Conservation (phyloP, 805 yeast genomes). For the Kodamaea restingae region DNA sequence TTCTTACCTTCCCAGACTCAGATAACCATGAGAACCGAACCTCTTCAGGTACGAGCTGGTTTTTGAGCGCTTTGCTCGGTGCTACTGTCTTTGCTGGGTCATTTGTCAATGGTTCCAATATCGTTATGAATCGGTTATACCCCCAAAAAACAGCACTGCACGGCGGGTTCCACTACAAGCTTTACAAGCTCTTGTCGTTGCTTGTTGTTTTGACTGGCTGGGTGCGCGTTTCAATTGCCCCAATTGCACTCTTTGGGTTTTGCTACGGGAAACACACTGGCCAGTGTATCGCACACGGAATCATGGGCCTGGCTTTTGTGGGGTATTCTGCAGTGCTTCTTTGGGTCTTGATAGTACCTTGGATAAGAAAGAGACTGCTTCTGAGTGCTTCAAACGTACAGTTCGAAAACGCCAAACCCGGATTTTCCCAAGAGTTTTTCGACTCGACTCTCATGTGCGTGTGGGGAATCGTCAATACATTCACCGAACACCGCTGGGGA, state of each 20-base stretch:
- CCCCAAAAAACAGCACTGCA: constrained; percentile 30
- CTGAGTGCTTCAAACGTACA: neutral
- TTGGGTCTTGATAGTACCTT: constrained; percentile 65
- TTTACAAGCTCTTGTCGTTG: constrained; percentile 45
- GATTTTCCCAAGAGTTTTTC: constrained; percentile 71
- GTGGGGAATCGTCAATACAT: constrained; percentile 94
- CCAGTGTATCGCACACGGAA: constrained; percentile 95
- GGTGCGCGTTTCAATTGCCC: constrained; percentile 76
- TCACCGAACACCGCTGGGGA: constrained; percentile 97
- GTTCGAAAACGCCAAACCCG: constrained; percentile 11
- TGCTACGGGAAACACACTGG: constrained; percentile 83
- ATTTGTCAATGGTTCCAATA: constrained; percentile 49
- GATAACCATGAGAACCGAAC: constrained; percentile 65
- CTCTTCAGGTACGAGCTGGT: constrained; percentile 66
- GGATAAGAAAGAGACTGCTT: constrained; percentile 51
- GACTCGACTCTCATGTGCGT: constrained; percentile 75
- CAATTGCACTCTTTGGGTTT: constrained; percentile 81
- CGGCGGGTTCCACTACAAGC: constrained; percentile 29
- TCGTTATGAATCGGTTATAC: constrained; percentile 32
- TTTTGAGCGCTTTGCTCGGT: constrained; percentile 46
- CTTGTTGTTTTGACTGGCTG: constrained; percentile 58
- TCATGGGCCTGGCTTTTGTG: constrained; percentile 90
- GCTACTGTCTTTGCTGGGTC: constrained; percentile 52
- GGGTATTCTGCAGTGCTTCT: constrained; percentile 70
- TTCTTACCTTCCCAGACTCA: constrained; percentile 60